Evolutionary conservation across 1,139 yeast species (phyloP), one percentile per base, ranked within the genome.

Genomic region (Magnusiomyces magnusii): DNA sequence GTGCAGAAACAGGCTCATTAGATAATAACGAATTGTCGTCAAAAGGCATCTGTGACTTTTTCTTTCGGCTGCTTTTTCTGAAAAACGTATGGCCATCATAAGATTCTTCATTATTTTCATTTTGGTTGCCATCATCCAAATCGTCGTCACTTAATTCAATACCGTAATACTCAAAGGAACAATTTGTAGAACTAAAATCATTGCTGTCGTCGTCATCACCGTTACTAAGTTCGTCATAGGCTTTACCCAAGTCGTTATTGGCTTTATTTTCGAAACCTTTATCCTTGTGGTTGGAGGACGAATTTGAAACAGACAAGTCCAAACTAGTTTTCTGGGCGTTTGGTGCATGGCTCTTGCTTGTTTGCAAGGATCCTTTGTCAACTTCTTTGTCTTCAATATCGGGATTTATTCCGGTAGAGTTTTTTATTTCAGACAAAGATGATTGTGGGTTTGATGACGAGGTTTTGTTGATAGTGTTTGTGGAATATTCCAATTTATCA

Each of bases 101-200:
- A 10, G 27, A 3, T 5, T 41, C 44, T 31, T n/a, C n/a, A 25
- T 47, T 19, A 15, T n/a, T n/a, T 15, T 47, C 34, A 24, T 7
- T 7, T 9, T 13, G 7, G 36, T 31, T 31, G 7, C 36, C 47
- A 19, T 47, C 51, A 25, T 24, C 19, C 5, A 50, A 50, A 17
- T 50, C 53, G 13, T 34, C 53, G 24, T 50, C 53, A 27, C 53
- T 50, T 27, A 50, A 15, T 21, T 50, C 53, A 2, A 50, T 31
- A 13, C 53, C 53, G 19, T 50, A 50, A 41, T 50, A 50, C 24
- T 50, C 53, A 7, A 50, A 34, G 2, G 53, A 50, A 31, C 53
- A 50, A 19, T 50, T 50, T 19, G 25, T 23, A 13, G 53, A 50
- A n/a, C 39, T 50, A 17, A 28, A 23, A 9, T 31, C 53, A 31